Evolutionary conservation across 257 asterid species (phyloP).

Genomic region (Solanum medicagineum): DNA sequence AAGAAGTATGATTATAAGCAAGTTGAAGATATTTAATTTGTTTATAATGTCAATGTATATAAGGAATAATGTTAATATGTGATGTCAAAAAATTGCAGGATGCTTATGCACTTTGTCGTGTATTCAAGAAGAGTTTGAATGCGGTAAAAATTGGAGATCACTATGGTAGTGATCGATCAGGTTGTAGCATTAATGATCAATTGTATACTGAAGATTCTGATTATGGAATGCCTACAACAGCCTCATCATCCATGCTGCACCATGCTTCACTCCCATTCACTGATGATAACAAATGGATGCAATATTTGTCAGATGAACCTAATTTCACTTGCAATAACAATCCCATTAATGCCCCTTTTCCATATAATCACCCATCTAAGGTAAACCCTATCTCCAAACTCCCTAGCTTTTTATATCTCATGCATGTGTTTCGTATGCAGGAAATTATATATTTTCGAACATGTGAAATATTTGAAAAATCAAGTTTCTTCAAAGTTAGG

Average conservation of each 20-base stretch:
- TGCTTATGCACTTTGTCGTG: slow-evolving; percentile 88
- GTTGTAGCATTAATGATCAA: slow-evolving; percentile 33
- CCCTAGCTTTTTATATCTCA: neutral
- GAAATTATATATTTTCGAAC: neutral
- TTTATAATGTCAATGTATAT: no score
- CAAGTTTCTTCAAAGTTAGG: no score
- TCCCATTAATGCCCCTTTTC: slow-evolving; percentile 18
- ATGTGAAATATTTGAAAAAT: no score
- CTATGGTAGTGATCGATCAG: slow-evolving; percentile 39
- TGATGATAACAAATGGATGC: slow-evolving; percentile 44
- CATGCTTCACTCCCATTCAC: slow-evolving; percentile 22
- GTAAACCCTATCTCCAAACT: slow-evolving; percentile 12
- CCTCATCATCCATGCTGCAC: slow-evolving; percentile 25
- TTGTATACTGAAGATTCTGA: slow-evolving; percentile 33
- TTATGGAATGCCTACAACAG: slow-evolving; percentile 16
- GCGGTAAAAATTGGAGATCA: slow-evolving; percentile 50
- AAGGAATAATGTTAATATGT: no score
- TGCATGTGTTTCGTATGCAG: neutral
- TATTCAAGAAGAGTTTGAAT: slow-evolving; percentile 86
- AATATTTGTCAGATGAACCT: slow-evolving; percentile 74
- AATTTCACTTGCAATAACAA: slow-evolving; percentile 23
- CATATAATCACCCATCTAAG: slow-evolving; percentile 64
- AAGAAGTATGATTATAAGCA: no score
- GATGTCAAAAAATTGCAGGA: slow-evolving; percentile 32
- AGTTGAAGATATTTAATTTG: no score